Base-by-base conservation (phyloP, 1,284 basidiomycete genomes). In the Malassezia pachydermatis region DNA sequence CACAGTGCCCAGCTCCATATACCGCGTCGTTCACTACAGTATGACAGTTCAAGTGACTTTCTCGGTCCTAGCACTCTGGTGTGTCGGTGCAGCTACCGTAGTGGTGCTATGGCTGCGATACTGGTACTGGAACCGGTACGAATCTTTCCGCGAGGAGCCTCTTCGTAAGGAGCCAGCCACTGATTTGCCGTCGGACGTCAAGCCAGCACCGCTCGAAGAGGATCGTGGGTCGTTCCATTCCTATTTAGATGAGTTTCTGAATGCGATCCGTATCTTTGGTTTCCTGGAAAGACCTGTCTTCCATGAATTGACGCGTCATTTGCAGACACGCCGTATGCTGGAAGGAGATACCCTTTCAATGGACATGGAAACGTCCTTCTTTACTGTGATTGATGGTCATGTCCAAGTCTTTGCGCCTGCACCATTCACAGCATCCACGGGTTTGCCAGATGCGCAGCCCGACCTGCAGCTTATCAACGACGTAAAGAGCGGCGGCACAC, bases 401-500 rank as follows among this genome's bases (percentile, higher is more conserved):
- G 68, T 71, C 5, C 60, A 70, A 43, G 68, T 71, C 5, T 71
- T 55, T 51, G 68, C 68, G n/a, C 67, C 65, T 8, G 30, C 59
- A 2, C 54, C 62, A 0, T 45, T 6, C 48, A 41, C 11, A 38
- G 35, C 20, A 35, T 44, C 19, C 45, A 48, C 1, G 41, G 48
- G n/a, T 19, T 13, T 5, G 7, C 22, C 24, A 23, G 42, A 41
- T 11, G 9, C 23, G 39, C 45, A 20, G 42, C 54, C 8, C 36
- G 67, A 63, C 9, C 68, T 63, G 38, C 68, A 71, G 47, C 54
- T 71, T 20, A 52, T 71, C 41, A 67, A 70, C 56, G 67, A 71
- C 32, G 68, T 71, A 34, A 58, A 61, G 46, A 66, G 58, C 34
- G 67, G 66, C 40, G 66, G 92, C 9, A 98, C 89, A 0, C 76